phyloP scores from a whole-genome alignment of 345 rosid genomes.

The Hibiscus syriacus region DNA sequence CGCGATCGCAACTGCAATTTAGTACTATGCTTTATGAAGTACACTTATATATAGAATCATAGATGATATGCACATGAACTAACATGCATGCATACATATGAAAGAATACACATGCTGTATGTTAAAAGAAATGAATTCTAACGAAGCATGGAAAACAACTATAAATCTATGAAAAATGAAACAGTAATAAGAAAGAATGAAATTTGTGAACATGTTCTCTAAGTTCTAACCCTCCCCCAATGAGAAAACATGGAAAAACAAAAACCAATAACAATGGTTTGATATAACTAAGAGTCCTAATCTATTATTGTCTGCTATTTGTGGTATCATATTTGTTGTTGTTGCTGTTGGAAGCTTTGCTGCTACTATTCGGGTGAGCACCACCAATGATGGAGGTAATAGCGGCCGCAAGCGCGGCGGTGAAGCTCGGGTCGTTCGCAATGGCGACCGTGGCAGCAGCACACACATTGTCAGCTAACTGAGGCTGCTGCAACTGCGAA shows the following conservation, averaged over 20 bases:
- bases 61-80: too few species aligned
- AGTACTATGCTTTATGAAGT: too few species aligned
- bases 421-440: conserved; percentile 87
- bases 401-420: conserved; percentile 89
- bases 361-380: conserved; percentile 24
- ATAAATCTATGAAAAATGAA: conserved; percentile 7
- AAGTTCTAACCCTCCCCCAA: conserved; percentile 8
- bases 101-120: too few species aligned
- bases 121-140: too few species aligned
- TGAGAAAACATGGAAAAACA: conserved; percentile 8
- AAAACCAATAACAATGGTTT: background rate
- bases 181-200: conserved; percentile 26
- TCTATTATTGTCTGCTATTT: conserved; percentile 17
- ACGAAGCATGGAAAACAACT: background rate
- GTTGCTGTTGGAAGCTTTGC: conserved; percentile 19
- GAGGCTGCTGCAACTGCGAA: conserved; percentile 36
- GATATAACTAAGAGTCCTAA: conserved; percentile 5
- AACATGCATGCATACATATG: too few species aligned
- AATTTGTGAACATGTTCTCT: conserved; percentile 11
- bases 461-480: conserved; percentile 15
- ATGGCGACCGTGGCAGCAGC: conserved; percentile 77
- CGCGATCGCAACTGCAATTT: too few species aligned
- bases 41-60: too few species aligned
- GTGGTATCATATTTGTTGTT: conserved; percentile 13
- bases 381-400: conserved; percentile 75